Evolutionary conservation across 495 filamentous ascomycete genomes (phyloP).

Genomic region (Aspergillus campestris): DNA sequence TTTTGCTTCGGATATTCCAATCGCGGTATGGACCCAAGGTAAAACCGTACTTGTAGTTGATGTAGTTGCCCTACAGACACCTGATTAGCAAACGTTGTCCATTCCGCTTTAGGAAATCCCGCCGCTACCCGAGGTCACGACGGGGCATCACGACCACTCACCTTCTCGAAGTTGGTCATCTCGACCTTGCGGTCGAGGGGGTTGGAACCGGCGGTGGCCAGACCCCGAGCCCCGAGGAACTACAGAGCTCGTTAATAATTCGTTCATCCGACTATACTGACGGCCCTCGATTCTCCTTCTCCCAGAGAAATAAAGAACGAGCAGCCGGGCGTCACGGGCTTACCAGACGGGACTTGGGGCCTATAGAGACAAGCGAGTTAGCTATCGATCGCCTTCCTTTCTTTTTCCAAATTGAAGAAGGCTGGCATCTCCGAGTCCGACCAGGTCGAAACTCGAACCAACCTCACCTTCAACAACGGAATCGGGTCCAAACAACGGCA

Average conservation of each 20-base stretch:
- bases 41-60: slow-evolving; percentile 61
- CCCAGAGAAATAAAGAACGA: background rate
- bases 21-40: background rate
- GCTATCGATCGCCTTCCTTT: slow-evolving; percentile 5
- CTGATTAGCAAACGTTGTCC: slow-evolving; percentile 13
- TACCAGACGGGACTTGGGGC: slow-evolving; percentile 49
- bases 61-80: slow-evolving; percentile 55
- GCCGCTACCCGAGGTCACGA: slow-evolving; percentile 1
- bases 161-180: slow-evolving; percentile 71
- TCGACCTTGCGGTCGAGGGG: slow-evolving; percentile 71
- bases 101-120: slow-evolving; percentile 4
- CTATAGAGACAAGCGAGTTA: slow-evolving; percentile 20
- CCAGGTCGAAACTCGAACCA: background rate
- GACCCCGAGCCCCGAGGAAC: slow-evolving; percentile 43
- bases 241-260: slow-evolving; percentile 21
- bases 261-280: slow-evolving; percentile 11
- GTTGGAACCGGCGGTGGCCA: slow-evolving; percentile 55
- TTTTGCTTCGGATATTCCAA: too few species aligned
- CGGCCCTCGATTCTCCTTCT: background rate
- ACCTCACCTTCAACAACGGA: background rate
- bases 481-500: slow-evolving; percentile 1
- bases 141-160: slow-evolving; percentile 19
- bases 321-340: slow-evolving; percentile 21
- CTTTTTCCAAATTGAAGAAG: background rate
- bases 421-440: slow-evolving; percentile 1